These are phyloP conservation scores for Sporothrix variecibatus DNA, from an alignment of 2,329 filamentous ascomycete species.

Conservation along the genomic window DNA sequence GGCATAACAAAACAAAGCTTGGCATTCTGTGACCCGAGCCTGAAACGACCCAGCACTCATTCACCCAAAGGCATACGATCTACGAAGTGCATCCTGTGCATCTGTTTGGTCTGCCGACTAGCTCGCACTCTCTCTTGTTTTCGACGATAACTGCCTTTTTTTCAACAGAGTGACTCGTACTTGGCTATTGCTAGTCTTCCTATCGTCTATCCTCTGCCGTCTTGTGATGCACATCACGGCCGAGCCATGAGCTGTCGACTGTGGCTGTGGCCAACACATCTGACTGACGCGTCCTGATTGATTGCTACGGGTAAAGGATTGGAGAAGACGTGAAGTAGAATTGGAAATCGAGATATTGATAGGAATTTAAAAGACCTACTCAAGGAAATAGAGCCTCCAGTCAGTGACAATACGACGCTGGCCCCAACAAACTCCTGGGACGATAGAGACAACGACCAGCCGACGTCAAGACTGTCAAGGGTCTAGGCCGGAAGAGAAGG, in stretches of 20 bases:
- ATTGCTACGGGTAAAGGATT: neutral
- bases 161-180: neutral
- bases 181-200: neutral
- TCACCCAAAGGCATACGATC: constrained; percentile 11
- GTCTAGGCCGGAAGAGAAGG: neutral
- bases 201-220: neutral
- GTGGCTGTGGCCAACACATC: neutral
- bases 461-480: neutral
- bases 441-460: neutral
- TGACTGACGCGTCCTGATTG: neutral
- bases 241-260: neutral
- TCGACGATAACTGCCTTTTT: neutral
- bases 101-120: neutral
- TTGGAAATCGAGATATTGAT: neutral
- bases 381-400: neutral
- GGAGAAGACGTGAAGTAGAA: too few relatives aligned
- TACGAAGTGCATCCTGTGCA: constrained; percentile 13
- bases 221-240: constrained; percentile 15
- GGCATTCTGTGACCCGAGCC: constrained; percentile 12
- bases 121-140: too few relatives aligned
- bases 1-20: constrained; percentile 22
- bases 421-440: neutral
- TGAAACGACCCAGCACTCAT: constrained; percentile 1
- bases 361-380: neutral
- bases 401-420: neutral